Evolutionary conservation across 371 early-diverging fungal species (phyloP), one percentile per base, ranked within the genome.

Genomic region (Mortierella polycephala): DNA sequence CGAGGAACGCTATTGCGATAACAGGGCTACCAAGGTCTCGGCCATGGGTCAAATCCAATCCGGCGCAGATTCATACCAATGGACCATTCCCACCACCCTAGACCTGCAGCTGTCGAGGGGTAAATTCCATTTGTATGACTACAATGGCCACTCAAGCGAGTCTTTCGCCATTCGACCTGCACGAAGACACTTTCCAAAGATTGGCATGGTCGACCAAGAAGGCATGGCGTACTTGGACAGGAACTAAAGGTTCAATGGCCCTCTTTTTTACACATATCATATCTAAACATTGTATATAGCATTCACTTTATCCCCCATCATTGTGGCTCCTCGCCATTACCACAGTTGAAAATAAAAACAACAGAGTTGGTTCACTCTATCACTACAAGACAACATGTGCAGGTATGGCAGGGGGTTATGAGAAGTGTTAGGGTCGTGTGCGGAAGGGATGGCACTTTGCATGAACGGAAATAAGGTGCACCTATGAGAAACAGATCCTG

Each of bases 71-170:
- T 54, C 64, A 1, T 55, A 57, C 20, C 56, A 54, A 7, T 74
- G 74, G 74, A 74, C 68, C 2, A 74, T 74, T n/a, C 74, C 74
- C 1, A 74, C 74, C 0, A 74, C 74, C 1, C 16, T 74, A 60
- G 68, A 74, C 30, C 46, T 74, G 14, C 74, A 74, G 51, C 49
- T 74, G 10, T 67, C 74, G 10, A 62, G 64, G 53, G 74, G 74
- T 11, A 44, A 58, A n/a, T 68, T 68, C 52, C 74, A 74, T 39
- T 9, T 74, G 8, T 68, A 74, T 45, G 74, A 74, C 20, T 64
- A 67, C 23, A 67, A 67, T 21, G 74, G 68, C 2, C 74, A 74
- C 55, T 42, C 68, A 0, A 67, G 68, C 18, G 68, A 74, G 7
- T 64, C 64, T 1, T 74, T 74, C 44, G 20, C 54, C 12, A 68